Base-by-base conservation (phyloP, 106 monocot species). In the Dendrobium nobile region DNA sequence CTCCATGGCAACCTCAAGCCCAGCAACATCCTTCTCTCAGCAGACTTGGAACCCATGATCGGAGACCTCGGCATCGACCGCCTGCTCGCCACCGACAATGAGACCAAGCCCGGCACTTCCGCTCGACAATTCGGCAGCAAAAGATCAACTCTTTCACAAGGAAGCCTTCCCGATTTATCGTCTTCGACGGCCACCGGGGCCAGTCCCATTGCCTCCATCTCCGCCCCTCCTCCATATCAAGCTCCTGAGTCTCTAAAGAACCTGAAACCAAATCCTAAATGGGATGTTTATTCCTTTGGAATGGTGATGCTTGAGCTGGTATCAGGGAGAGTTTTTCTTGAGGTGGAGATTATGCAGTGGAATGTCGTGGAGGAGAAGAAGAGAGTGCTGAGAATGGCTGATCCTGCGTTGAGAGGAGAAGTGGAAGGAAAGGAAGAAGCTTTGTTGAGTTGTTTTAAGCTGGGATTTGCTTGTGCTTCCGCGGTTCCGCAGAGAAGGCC, bases 1-100 rank as follows among this genome's bases (percentile, higher is more conserved):
- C 82, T 99, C n/a, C 98, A 99, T 54, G 98, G 90, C 20, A 95
- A 95, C 42, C 26, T 99, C 67, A 99, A 99, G 80, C 95, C 98
- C 9, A 88, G 88, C 88, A 99, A 99, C 86, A 87, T 99, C 73
- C 85, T 99, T 7, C 84, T 99, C 0, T 67, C 75, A 51, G 41
- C 72, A 8, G 91, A 99, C 33, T 81, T 99, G 82, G 98, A 99
- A 47, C 86, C 98, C 0, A 67, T 70, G 74, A 85, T 99, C 44
- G 92, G 81, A 6, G 98, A 99, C 76, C 89, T 95, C 73, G 94
- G 95, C 16, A 79, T 99, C 1, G 98, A 99, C 44, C 84, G 92
- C 37, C 88, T 99, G 10, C 17, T 84, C 67, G 84, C 85, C 47
- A 83, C 77, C 47, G 77, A 79, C 43, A 19, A n/a, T 13, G 55